These are phyloP conservation scores for Talaromyces nanjingensis DNA, from an alignment of 495 filamentous ascomycete genomes.

Conservation along the genomic window DNA sequence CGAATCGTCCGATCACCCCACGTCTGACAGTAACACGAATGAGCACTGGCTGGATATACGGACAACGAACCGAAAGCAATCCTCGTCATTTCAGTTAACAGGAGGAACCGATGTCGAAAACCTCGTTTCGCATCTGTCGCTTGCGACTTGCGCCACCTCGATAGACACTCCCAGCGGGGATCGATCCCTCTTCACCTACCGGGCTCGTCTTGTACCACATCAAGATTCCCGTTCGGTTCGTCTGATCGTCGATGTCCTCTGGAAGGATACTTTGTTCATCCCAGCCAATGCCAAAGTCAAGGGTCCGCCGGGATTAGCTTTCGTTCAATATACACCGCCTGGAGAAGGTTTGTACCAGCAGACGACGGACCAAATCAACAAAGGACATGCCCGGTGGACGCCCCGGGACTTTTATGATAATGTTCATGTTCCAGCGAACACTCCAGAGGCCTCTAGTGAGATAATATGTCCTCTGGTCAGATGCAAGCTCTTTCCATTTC, in stretches of 20 bases:
- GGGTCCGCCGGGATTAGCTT: slow-evolving; percentile 15
- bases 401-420: slow-evolving; percentile 59
- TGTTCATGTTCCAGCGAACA: slow-evolving; percentile 50
- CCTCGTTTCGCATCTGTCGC: slow-evolving; percentile 5
- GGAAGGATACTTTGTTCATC: slow-evolving; percentile 33
- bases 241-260: slow-evolving; percentile 26
- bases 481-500: slow-evolving; percentile 62
- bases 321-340: slow-evolving; percentile 25
- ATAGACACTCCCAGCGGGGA: neutral
- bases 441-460: slow-evolving; percentile 26
- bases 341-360: slow-evolving; percentile 12
- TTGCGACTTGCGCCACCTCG: neutral
- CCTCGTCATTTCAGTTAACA: neutral
- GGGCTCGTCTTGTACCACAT: neutral
- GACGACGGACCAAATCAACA: neutral
- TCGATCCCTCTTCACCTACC: neutral
- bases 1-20: neutral
- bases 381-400: slow-evolving; percentile 27
- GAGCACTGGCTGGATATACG: slow-evolving; percentile 8
- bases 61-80: neutral
- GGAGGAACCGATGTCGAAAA: neutral
- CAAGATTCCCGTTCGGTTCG: slow-evolving; percentile 15
- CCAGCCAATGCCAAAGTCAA: slow-evolving; percentile 16
- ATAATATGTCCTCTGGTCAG: slow-evolving; percentile 35
- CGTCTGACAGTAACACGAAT: neutral